Conservation (phyloP, 2,329 filamentous ascomycete species). For the Phialophora expanda region DNA sequence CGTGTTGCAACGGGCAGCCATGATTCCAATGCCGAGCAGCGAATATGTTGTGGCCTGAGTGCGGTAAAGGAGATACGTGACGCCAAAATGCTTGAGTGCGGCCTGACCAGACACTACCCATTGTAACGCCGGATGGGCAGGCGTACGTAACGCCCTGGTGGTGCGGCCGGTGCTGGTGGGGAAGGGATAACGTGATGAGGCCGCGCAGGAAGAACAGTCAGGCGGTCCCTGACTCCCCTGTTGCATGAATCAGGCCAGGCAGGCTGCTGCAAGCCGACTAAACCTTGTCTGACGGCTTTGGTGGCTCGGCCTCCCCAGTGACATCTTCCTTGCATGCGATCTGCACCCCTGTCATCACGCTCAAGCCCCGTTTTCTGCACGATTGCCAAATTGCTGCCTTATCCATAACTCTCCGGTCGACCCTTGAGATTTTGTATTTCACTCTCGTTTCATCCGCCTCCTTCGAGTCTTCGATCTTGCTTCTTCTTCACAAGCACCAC, state of each 20-base stretch:
- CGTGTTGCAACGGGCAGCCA: background rate
- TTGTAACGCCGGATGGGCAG: background rate
- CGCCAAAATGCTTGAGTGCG: background rate
- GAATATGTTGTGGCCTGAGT: background rate
- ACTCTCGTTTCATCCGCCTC: constrained; percentile 16
- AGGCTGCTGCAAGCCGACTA: background rate
- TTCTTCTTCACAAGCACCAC: constrained; percentile 6
- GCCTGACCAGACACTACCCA: background rate
- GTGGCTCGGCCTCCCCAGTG: constrained; percentile 6
- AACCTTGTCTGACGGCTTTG: constrained; percentile 6
- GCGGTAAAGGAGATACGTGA: background rate
- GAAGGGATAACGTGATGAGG: constrained; percentile 16
- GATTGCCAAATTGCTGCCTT: constrained; percentile 11
- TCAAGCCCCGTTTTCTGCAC: constrained; percentile 6
- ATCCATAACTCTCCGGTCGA: background rate
- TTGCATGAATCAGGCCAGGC: constrained; percentile 10
- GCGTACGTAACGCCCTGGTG: background rate
- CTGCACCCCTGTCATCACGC: constrained; percentile 1
- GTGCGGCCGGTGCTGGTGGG: too few species aligned
- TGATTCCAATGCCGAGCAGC: background rate
- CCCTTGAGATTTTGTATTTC: constrained; percentile 10
- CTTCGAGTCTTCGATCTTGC: constrained; percentile 16
- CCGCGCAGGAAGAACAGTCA: constrained; percentile 13
- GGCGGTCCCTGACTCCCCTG: constrained; percentile 5
- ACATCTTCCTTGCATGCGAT: constrained; percentile 18